Percentiles rank a stretch among this genome's conserved stretches.
phyloP scores from a whole-genome alignment of 1,139 yeast genomes.

The Magnusiomyces tetraspermus region DNA sequence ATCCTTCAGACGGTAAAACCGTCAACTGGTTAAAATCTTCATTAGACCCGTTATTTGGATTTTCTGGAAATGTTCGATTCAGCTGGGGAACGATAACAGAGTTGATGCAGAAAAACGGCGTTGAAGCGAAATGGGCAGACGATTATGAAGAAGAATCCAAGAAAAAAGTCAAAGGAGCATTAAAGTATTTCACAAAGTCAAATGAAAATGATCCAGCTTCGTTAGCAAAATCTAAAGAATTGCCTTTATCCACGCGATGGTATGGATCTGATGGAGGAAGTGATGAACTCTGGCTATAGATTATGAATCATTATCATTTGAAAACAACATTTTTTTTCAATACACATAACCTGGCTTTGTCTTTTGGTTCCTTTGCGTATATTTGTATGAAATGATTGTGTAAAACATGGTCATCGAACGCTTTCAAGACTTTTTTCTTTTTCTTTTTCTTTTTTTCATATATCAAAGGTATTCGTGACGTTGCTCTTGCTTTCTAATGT shows the following conservation, averaged over 20 bases:
- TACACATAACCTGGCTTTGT: too few relatives aligned
- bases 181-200: background rate
- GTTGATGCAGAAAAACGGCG: slow-evolving; percentile 44
- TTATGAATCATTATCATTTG: too few relatives aligned
- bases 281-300: slow-evolving; percentile 1
- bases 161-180: background rate
- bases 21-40: slow-evolving; percentile 54
- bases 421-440: too few relatives aligned
- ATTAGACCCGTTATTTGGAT: slow-evolving; percentile 74
- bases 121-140: slow-evolving; percentile 50
- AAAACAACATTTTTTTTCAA: too few relatives aligned
- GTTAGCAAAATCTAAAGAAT: background rate
- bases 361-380: too few relatives aligned
- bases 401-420: too few relatives aligned
- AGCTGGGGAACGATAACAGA: slow-evolving; percentile 94
- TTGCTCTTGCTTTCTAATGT: too few relatives aligned
- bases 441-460: too few relatives aligned
- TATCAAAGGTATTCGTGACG: too few relatives aligned
- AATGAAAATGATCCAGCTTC: background rate
- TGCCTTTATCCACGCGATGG: background rate
- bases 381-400: too few relatives aligned
- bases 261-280: slow-evolving; percentile 1
- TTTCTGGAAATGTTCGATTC: slow-evolving; percentile 71
- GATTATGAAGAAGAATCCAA: slow-evolving; percentile 25
- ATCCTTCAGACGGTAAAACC: slow-evolving; percentile 89